A percentile compares a stretch with the other conserved stretches of the same genome.
These are phyloP conservation scores for Panellus pusillus DNA, from an alignment of 768 basidiomycete genomes.

Conservation along the genomic window DNA sequence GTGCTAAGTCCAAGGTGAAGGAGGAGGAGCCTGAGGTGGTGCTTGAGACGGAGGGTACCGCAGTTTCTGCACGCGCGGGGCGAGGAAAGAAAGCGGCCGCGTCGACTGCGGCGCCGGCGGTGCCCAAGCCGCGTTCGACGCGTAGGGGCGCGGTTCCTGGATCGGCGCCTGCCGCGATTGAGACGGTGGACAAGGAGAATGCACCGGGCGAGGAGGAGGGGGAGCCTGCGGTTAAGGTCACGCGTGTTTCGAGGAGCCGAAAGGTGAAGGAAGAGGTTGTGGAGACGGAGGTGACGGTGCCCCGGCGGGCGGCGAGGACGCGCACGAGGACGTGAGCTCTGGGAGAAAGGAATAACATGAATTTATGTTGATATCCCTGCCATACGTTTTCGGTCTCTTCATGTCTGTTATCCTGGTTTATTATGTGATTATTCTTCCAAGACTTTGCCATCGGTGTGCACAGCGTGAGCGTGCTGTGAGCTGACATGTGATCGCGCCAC, in stretches of 20 bases:
- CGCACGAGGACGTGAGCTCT: constrained; percentile 31
- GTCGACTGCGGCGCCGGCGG: constrained; percentile 15
- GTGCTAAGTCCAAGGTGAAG: constrained; percentile 20
- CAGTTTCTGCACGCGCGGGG: constrained; percentile 2
- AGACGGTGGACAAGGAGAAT: constrained; percentile 42
- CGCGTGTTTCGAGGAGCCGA: constrained; percentile 34
- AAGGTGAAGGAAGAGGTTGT: constrained; percentile 26
- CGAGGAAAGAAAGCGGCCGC: constrained; percentile 20
- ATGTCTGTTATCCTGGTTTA: too few relatives aligned
- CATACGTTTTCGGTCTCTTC: too few relatives aligned
- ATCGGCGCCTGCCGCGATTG: constrained; percentile 26
- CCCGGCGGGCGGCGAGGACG: constrained; percentile 31
- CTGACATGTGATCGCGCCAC: too few relatives aligned
- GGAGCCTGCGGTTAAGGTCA: constrained; percentile 30
- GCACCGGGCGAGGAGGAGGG: constrained; percentile 33
- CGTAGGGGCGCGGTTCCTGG: constrained; percentile 10
- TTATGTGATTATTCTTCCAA: too few relatives aligned
- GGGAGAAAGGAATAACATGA: too few relatives aligned
- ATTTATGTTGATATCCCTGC: too few relatives aligned
- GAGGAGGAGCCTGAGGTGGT: constrained; percentile 23
- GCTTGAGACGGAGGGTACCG: constrained; percentile 11
- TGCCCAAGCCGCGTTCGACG: constrained; percentile 24
- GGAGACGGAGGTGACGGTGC: constrained; percentile 25
- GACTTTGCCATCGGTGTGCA: too few relatives aligned
- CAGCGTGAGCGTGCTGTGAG: too few relatives aligned